These are phyloP conservation scores for Plantago elongata DNA, from an alignment of 257 asterid genomes.

Conservation along the genomic window DNA sequence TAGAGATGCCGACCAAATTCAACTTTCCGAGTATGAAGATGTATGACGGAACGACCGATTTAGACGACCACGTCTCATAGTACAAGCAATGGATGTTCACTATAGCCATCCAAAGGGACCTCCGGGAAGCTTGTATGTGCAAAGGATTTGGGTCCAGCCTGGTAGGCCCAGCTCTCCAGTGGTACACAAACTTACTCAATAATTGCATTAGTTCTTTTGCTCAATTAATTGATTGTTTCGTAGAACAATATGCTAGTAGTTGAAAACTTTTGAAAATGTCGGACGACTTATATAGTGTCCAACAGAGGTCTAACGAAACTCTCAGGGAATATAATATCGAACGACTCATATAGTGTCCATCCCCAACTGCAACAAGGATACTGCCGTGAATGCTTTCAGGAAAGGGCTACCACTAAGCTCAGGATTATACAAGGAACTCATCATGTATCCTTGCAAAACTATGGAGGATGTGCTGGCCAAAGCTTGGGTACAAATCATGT, in stretches of 20 bases:
- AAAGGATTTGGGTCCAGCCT: not conserved
- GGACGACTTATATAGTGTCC: not conserved
- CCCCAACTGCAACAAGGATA: too few relatives aligned
- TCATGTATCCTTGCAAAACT: not conserved
- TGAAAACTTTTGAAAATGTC: not conserved
- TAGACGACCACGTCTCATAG: not conserved
- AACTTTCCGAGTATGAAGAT: too few relatives aligned
- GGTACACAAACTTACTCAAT: not conserved
- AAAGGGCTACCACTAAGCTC: not conserved
- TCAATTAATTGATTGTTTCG: not conserved
- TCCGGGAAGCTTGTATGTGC: not conserved
- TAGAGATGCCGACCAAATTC: too few relatives aligned
- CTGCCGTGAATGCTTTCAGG: not conserved
- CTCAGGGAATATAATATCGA: not conserved
- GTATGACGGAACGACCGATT: too few relatives aligned
- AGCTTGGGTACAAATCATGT: not conserved
- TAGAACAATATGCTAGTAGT: not conserved
- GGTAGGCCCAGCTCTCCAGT: not conserved
- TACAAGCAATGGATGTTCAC: not conserved
- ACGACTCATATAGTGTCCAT: not conserved
- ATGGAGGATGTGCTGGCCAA: not conserved
- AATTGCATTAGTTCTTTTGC: not conserved
- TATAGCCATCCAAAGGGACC: too few relatives aligned
- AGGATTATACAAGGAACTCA: not conserved
- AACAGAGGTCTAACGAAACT: not conserved